These are phyloP conservation scores for Sporothrix brunneoviolacea DNA, from an alignment of 2,329 filamentous ascomycete genomes.

Conservation along the genomic window DNA sequence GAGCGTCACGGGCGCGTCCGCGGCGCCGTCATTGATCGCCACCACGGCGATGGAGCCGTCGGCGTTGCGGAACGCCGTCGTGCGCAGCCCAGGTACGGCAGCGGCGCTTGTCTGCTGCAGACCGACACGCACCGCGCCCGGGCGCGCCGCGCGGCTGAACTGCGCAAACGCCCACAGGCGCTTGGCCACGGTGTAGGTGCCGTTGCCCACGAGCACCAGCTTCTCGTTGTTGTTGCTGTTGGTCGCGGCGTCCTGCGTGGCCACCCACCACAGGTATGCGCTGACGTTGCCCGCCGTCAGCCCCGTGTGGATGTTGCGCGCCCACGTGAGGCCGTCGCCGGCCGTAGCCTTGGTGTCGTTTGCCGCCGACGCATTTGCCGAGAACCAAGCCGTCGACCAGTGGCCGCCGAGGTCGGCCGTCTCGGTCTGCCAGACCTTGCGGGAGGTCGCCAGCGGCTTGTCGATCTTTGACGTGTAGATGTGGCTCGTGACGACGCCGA, in stretches of 20 bases:
- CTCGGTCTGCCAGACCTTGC: constrained; percentile 42
- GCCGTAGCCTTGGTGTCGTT: constrained; percentile 30
- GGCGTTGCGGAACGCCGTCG: constrained; percentile 17
- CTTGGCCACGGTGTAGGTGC: constrained; percentile 18
- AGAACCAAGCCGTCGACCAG: constrained; percentile 37
- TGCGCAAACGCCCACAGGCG: constrained; percentile 21
- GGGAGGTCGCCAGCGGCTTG: constrained; percentile 26
- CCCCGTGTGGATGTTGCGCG: constrained; percentile 37
- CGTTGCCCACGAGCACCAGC: constrained; percentile 18
- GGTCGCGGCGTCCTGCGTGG: constrained; percentile 18
- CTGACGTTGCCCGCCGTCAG: constrained; percentile 37
- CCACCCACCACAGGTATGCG: constrained; percentile 41
- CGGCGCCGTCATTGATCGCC: constrained; percentile 19
- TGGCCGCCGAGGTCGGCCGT: constrained; percentile 35
- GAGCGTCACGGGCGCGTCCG: constrained; percentile 18
- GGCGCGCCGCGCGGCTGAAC: constrained; percentile 19
- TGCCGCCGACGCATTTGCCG: no score
- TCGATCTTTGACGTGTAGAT: constrained; percentile 34
- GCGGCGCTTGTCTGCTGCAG: no score
- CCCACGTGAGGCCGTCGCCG: constrained; percentile 42
- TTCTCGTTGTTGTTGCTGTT: constrained; percentile 22
- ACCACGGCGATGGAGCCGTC: constrained; percentile 16
- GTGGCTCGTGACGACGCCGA: constrained; percentile 36
- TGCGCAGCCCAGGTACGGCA: no score
- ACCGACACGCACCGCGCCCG: constrained; percentile 17